Evolutionary conservation across 169 alveolate species (phyloP), one percentile per base, ranked within the genome.

Genomic region (Eimeria sp.): DNA sequence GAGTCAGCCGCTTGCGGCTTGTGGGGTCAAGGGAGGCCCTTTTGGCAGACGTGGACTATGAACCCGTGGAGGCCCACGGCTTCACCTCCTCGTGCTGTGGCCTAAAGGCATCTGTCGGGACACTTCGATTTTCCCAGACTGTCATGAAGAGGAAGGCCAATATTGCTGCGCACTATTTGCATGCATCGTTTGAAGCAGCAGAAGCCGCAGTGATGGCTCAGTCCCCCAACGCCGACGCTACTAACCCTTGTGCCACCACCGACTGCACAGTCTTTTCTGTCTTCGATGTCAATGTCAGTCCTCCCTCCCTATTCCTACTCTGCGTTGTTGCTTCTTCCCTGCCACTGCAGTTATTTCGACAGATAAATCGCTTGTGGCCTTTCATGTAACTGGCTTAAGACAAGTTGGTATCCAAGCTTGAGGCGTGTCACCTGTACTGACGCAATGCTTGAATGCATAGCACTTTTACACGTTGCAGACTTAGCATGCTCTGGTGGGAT

Each of bases 21-120:
- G 33, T 37, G 46, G 93, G 76, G 18, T 87, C 82, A 43, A 18
- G 82, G 52, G 93, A 87, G n/a, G 83, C 60, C 20, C 66, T 64
- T 37, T 37, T 87, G 83, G 49, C 93, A 6, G 93, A 87, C 72
- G 62, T 87, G 66, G 83, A 87, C 93, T 87, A 87, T 64, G 93
- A 87, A 37, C 93, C 93, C n/a, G 93, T 87, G 49, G 93, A 87
- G 82, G 93, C 78, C 54, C 78, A 87, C n/a, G 93, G 93, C 30
- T 87, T 87, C 64, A 58, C 93, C 71, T 87, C 93, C 11, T 40
- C 93, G 52, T 87, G 93, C 60, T 62, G 82, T n/a, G 93, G 93
- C 62, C 80, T 87, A 46, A 87, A 87, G 54, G 93, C 82, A 23
- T 87, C 82, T 87, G 93, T 64, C 25, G 40, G 30, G 8, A 43